Percentiles rank a stretch among this genome's conserved stretches.
These are phyloP conservation scores for Rutstroemia sp. DNA, from an alignment of 2,329 filamentous ascomycete genomes.

Conservation along the genomic window DNA sequence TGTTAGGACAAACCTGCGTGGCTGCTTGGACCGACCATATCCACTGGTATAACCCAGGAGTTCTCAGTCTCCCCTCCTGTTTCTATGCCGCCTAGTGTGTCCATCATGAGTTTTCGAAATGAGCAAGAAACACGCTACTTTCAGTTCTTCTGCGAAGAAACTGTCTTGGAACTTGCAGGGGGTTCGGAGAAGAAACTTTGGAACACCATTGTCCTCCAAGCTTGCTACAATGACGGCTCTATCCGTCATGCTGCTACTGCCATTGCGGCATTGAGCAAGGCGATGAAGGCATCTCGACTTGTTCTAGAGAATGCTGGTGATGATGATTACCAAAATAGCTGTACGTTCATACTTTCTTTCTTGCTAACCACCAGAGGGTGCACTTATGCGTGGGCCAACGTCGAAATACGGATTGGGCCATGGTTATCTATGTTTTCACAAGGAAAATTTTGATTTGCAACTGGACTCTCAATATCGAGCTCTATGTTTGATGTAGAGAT, in stretches of 20 bases:
- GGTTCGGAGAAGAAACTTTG: slow-evolving; percentile 13
- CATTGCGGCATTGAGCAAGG: slow-evolving; percentile 18
- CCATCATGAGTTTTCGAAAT: slow-evolving; percentile 11
- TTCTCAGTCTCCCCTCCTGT: not conserved
- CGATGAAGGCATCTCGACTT: slow-evolving; percentile 1
- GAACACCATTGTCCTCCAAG: slow-evolving; percentile 15
- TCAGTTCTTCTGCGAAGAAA: slow-evolving; percentile 16
- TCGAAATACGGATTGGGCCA: too few species aligned
- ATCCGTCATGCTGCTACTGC: slow-evolving; percentile 14
- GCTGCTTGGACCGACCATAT: slow-evolving; percentile 5
- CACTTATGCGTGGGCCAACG: too few species aligned
- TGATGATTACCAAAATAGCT: not conserved
- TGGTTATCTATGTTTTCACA: too few species aligned
- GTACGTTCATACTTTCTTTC: not conserved
- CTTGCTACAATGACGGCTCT: slow-evolving; percentile 13
- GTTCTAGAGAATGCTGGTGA: not conserved
- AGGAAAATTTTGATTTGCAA: too few species aligned
- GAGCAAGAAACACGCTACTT: slow-evolving; percentile 19
- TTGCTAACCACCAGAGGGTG: too few species aligned
- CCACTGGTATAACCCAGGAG: slow-evolving; percentile 4
- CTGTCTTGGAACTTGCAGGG: slow-evolving; percentile 14
- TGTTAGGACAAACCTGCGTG: slow-evolving; percentile 8
- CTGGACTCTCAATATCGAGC: too few species aligned
- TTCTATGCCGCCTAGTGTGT: not conserved
- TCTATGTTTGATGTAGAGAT: too few species aligned